Base-by-base conservation (phyloP, 345 rosid genomes). In the Excoecaria agallocha region DNA sequence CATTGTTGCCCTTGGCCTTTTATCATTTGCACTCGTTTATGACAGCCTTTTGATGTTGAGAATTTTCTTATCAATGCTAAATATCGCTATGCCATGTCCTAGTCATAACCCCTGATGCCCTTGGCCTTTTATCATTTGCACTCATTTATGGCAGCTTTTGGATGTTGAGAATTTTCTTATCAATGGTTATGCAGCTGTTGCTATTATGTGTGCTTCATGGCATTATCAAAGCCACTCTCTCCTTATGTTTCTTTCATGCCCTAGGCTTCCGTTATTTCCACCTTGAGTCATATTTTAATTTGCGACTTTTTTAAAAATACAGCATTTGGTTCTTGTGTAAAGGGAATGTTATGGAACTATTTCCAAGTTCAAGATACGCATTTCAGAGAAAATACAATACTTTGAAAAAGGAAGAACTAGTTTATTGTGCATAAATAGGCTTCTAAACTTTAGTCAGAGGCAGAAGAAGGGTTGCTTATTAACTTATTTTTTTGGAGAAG, bases 291-390 rank as follows among this genome's bases (percentile, higher is more conserved):
- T 10, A 7, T 68, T 25, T 25, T 24, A 22, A 41, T 38, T 25
- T 19, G 6, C 22, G 45, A 3, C 3, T 46, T 49, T 49, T 24
- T 67, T n/a, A 25, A 67, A n/a, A 67, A 15, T 67, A 49, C 13
- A 22, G 20, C 67, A 16, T 2, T 48, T 15, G 10, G 7, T 30
- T 2, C 30, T 30, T 2, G 1, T 30, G 30, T 30, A 30, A 30
- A n/a, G n/a, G n/a, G n/a, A n/a, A n/a, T n/a, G n/a, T n/a, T n/a
- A n/a, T n/a, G n/a, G n/a, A n/a, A n/a, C n/a, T n/a, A n/a, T n/a
- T n/a, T n/a, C n/a, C n/a, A n/a, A n/a, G n/a, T 68, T 49, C 22
- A 8, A 30, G 71, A 46, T 66, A 37, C 46, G 70, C 54, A 45
- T 45, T 3, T 5, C 41, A 38, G 22, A 37, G 0, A 22, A 24